Conservation (phyloP, 805 yeast species). For the Priceomyces medius region DNA sequence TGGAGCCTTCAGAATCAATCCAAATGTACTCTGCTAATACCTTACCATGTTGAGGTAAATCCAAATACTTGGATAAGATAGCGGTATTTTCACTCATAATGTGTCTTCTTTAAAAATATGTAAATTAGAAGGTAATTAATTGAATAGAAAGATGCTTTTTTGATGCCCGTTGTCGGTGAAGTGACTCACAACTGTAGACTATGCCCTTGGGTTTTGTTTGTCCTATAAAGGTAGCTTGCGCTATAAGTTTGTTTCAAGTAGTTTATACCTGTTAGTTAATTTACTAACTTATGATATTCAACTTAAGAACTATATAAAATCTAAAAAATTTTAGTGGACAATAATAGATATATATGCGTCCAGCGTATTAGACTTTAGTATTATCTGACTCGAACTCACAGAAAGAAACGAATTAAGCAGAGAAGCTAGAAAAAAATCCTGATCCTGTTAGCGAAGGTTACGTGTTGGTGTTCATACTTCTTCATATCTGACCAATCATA, state of each 20-base stretch:
- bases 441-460: constrained; percentile 1
- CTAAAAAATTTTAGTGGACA: neutral
- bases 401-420: constrained; percentile 4
- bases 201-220: neutral
- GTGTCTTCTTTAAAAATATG: neutral
- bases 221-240: neutral
- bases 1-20: constrained; percentile 89
- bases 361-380: neutral
- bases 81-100: constrained; percentile 64
- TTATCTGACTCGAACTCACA: constrained; percentile 6
- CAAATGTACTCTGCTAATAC: constrained; percentile 96
- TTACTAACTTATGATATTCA: neutral
- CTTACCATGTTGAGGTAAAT: constrained; percentile 80
- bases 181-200: neutral
- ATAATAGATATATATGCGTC: constrained; percentile 1
- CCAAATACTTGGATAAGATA: constrained; percentile 78
- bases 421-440: constrained; percentile 2
- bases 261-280: neutral
- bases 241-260: neutral
- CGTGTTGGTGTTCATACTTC: constrained; percentile 4
- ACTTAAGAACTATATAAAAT: neutral
- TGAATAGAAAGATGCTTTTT: too few species aligned
- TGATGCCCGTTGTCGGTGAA: too few species aligned
- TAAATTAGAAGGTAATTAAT: constrained; percentile 16
- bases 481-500: constrained; percentile 2